Percentiles rank a stretch among this genome's conserved stretches.
Evolutionary conservation across 345 rosid genomes (phyloP).

Genomic region (Salix viminalis): DNA sequence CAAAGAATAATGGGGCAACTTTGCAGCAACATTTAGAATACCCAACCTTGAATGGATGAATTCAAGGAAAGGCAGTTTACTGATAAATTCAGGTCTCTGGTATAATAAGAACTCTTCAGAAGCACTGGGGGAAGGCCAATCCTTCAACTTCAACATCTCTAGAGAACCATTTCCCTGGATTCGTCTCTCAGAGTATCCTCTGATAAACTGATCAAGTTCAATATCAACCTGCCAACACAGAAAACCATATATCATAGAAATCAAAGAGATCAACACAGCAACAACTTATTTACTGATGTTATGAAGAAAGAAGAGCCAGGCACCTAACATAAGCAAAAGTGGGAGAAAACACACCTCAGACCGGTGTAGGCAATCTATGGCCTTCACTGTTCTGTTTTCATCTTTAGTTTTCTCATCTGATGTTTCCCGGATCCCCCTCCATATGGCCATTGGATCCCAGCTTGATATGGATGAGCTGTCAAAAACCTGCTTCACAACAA

Average conservation of each 20-base stretch:
- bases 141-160: conserved; percentile 70
- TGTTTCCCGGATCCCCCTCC: conserved; percentile 71
- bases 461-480: conserved; percentile 52
- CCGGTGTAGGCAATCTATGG: conserved; percentile 63
- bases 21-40: conserved; percentile 90
- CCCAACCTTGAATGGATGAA: conserved; percentile 90
- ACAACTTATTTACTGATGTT: background rate
- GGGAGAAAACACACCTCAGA: conserved; percentile 56
- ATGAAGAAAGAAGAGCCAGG: conserved; percentile 4
- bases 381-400: conserved; percentile 60
- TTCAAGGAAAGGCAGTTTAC: conserved; percentile 89
- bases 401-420: conserved; percentile 67
- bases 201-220: conserved; percentile 60
- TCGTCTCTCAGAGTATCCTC: conserved; percentile 67
- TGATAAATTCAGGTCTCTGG: conserved; percentile 83
- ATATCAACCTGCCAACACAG: conserved; percentile 62
- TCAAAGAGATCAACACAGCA: conserved; percentile 6
- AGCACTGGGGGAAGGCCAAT: conserved; percentile 94
- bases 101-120: conserved; percentile 85
- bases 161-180: conserved; percentile 44
- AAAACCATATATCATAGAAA: conserved; percentile 5
- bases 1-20: conserved; percentile 89
- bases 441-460: conserved; percentile 79
- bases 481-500: conserved; percentile 61
- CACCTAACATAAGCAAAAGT: conserved; percentile 16